A percentile compares a stretch with the other conserved stretches of the same genome.
phyloP scores from a whole-genome alignment of 306 rosid species.

The Trifolium pratense region DNA sequence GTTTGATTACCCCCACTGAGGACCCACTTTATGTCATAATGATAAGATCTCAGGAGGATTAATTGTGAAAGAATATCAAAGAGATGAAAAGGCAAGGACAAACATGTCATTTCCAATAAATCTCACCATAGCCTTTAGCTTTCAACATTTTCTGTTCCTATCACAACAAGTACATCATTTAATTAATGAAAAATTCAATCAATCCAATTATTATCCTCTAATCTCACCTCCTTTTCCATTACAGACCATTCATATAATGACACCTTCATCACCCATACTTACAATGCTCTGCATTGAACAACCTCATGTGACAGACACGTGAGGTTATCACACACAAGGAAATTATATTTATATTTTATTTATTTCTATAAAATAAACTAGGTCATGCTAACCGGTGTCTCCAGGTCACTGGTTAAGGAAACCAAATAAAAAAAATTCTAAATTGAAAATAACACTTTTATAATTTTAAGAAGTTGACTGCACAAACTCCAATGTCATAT shows the following conservation, averaged over 20 bases:
- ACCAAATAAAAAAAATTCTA: too few relatives aligned
- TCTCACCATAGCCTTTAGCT: background rate
- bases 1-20: background rate
- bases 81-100: conserved; percentile 44
- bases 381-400: too few relatives aligned
- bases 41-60: conserved; percentile 25
- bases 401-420: too few relatives aligned
- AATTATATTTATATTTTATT: conserved; percentile 10
- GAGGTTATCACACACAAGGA: conserved; percentile 40
- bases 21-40: conserved; percentile 19
- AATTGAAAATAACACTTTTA: too few relatives aligned
- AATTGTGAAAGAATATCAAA: conserved; percentile 32
- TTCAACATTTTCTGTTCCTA: conserved; percentile 36
- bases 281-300: conserved; percentile 13
- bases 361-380: too few relatives aligned
- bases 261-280: conserved; percentile 21
- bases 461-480: too few relatives aligned
- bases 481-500: too few relatives aligned
- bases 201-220: conserved; percentile 36
- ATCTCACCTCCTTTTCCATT: conserved; percentile 35
- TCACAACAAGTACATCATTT: conserved; percentile 36
- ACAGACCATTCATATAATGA: conserved; percentile 41
- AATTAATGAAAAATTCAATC: conserved; percentile 35
- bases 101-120: conserved; percentile 39
- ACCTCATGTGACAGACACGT: conserved; percentile 37